A percentile compares a stretch with the other conserved stretches of the same genome.
Conservation (phyloP, 2,329 filamentous ascomycete species). For the Boeremia exigua region DNA sequence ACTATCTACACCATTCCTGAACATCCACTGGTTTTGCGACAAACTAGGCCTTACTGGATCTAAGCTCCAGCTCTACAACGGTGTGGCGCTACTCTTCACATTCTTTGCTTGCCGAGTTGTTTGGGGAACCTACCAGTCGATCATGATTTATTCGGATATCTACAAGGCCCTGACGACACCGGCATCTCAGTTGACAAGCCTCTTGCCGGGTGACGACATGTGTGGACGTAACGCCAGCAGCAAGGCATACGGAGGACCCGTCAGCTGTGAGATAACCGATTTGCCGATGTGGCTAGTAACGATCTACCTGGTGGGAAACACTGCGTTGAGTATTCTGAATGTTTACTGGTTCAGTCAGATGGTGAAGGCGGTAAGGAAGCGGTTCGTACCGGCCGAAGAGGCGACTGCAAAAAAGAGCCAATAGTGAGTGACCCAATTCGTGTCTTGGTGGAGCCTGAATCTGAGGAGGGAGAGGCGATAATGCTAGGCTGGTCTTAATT, state of each 20-base stretch:
- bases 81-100: slow-evolving; percentile 70
- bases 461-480: too few relatives aligned
- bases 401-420: slow-evolving; percentile 24
- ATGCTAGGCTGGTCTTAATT: too few relatives aligned
- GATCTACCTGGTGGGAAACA: slow-evolving; percentile 73
- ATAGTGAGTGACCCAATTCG: not conserved
- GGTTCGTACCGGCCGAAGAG: slow-evolving; percentile 62
- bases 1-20: slow-evolving; percentile 81
- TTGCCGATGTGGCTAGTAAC: slow-evolving; percentile 73
- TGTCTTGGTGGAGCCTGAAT: not conserved
- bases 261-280: slow-evolving; percentile 32
- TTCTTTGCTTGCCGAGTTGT: slow-evolving; percentile 80
- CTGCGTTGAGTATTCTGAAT: slow-evolving; percentile 76
- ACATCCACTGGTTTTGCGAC: slow-evolving; percentile 90
- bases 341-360: slow-evolving; percentile 87
- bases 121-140: slow-evolving; percentile 76
- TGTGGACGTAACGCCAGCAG: slow-evolving; percentile 55
- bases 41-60: slow-evolving; percentile 81
- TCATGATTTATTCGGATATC: slow-evolving; percentile 69
- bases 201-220: slow-evolving; percentile 46
- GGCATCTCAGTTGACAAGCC: slow-evolving; percentile 20
- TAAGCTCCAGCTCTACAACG: slow-evolving; percentile 76
- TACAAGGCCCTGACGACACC: slow-evolving; percentile 54
- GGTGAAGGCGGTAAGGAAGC: slow-evolving; percentile 78
- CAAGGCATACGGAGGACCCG: slow-evolving; percentile 19